Base-by-base conservation (phyloP, 2,329 filamentous ascomycete species). In the Chrysosporium queenslandicum region DNA sequence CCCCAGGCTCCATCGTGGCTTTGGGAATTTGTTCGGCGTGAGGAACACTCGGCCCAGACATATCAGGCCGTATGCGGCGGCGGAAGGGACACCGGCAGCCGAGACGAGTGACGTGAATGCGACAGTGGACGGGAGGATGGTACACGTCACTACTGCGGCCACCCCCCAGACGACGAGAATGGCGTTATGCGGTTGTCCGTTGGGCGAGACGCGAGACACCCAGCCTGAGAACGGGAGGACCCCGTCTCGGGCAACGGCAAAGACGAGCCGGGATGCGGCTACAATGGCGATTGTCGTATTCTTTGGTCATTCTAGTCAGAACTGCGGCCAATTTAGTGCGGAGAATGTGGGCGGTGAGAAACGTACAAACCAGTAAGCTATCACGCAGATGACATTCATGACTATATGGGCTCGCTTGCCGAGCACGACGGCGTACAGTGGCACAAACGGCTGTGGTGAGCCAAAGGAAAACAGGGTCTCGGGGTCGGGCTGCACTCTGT, bases 221-320 rank as follows among this genome's bases (percentile, higher is more conserved):
- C 78, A 80, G 30, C 70, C 60, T 1, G 78, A 80, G 64, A 75
- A 80, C 0, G 79, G 79, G 2, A 82, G 68, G 18, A 82, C 77
- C 32, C 78, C 77, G 59, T 82, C 79, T 42, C 79, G 73, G 25
- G 79, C 79, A 3, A 82, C 78, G 39, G 79, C 79, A 61, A 80
- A 82, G 57, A 82, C 78, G 1, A 81, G 70, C n/a, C 79, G 74
- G 3, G 78, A 81, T 12, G 77, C 76, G 6, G 78, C 79, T 11
- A 80, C 72, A 41, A 80, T 74, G 18, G 78, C 77, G 52, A 81
- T 77, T 0, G 77, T 78, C 1, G 78, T 80, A 62, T 81, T 81
- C 75, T 68, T 49, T 55, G n/a, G 46, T 47, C 14, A 23, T 56
- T 53, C 18, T 4, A 21, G 16, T 49, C 50, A 47, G 16, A 50